phyloP scores from a whole-genome alignment of 2,329 filamentous ascomycete species.

The Alternaria incomplexa region DNA sequence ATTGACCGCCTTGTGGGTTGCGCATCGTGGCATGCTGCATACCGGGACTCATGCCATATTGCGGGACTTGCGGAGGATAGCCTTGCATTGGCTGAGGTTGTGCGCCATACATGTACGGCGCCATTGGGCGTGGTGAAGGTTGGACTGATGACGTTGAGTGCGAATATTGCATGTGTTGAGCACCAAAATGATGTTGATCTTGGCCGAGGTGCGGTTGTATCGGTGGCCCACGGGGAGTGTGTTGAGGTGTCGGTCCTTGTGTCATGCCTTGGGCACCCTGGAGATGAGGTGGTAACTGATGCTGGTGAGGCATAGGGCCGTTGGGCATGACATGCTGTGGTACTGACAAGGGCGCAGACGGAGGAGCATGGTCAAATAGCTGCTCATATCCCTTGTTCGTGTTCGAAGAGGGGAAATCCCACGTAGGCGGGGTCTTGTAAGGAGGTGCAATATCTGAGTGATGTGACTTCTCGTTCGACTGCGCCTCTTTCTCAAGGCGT shows the following conservation, averaged over 20 bases:
- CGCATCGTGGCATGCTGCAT: conserved; percentile 75
- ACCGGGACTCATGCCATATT: conserved; percentile 71
- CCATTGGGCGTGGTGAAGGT: conserved; percentile 79
- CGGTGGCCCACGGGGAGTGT: conserved; percentile 79
- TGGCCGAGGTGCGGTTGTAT: conserved; percentile 74
- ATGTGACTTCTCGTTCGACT: conserved; percentile 57
- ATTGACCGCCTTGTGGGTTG: conserved; percentile 76
- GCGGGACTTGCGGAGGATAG: conserved; percentile 67
- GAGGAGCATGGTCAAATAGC: conserved; percentile 74
- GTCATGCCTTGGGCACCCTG: conserved; percentile 72
- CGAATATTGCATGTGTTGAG: conserved; percentile 85
- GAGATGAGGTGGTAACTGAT: conserved; percentile 82
- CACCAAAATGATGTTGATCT: conserved; percentile 75
- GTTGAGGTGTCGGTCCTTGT: conserved; percentile 74
- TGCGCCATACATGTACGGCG: conserved; percentile 72
- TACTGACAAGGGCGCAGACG: conserved; percentile 63
- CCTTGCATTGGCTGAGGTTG: conserved; percentile 61
- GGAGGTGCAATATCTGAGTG: conserved; percentile 85
- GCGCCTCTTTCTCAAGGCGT: conserved; percentile 70
- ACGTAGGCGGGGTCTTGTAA: conserved; percentile 84
- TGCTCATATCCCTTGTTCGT: conserved; percentile 79
- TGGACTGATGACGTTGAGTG: conserved; percentile 80
- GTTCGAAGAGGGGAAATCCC: conserved; percentile 75
- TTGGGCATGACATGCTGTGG: conserved; percentile 66
- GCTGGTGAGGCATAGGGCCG: conserved; percentile 78